phyloP scores from a whole-genome alignment of 1,284 basidiomycete species.

The Mycosarcoma maydis region DNA sequence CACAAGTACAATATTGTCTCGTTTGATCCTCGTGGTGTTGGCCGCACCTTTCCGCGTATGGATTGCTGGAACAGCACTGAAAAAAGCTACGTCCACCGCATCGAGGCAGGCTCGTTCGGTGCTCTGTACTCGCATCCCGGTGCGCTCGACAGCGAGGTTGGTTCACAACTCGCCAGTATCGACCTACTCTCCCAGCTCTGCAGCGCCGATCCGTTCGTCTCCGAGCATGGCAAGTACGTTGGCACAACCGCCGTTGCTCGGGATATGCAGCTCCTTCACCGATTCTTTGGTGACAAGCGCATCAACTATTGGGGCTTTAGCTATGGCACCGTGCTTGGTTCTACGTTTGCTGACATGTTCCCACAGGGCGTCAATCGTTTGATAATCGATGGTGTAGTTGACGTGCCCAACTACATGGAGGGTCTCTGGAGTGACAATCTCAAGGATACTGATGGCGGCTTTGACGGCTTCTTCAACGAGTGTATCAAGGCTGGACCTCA shows the following conservation, averaged over 20 bases:
- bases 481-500: constrained; percentile 43
- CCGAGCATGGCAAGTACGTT: constrained; percentile 27
- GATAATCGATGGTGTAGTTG: constrained; percentile 52
- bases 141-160: constrained; percentile 31
- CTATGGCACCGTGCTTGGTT: constrained; percentile 54
- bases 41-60: constrained; percentile 40
- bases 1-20: constrained; percentile 50
- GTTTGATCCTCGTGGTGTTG: constrained; percentile 51
- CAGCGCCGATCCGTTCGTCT: constrained; percentile 16
- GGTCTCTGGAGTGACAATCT: constrained; percentile 41
- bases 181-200: constrained; percentile 32
- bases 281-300: constrained; percentile 35
- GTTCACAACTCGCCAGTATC: constrained; percentile 20
- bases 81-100: constrained; percentile 31
- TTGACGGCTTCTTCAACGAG: constrained; percentile 38
- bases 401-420: constrained; percentile 44
- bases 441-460: constrained; percentile 32
- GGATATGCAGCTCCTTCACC: constrained; percentile 50
- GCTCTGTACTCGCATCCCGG: constrained; percentile 29
- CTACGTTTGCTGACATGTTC: constrained; percentile 49
- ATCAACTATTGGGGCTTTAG: constrained; percentile 54
- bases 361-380: constrained; percentile 47
- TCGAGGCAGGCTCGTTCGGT: constrained; percentile 31
- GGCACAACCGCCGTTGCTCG: constrained; percentile 45
- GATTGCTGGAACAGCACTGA: constrained; percentile 46